Base-by-base conservation (phyloP, 2,329 filamentous ascomycete genomes). In the Claviceps pazoutovae region DNA sequence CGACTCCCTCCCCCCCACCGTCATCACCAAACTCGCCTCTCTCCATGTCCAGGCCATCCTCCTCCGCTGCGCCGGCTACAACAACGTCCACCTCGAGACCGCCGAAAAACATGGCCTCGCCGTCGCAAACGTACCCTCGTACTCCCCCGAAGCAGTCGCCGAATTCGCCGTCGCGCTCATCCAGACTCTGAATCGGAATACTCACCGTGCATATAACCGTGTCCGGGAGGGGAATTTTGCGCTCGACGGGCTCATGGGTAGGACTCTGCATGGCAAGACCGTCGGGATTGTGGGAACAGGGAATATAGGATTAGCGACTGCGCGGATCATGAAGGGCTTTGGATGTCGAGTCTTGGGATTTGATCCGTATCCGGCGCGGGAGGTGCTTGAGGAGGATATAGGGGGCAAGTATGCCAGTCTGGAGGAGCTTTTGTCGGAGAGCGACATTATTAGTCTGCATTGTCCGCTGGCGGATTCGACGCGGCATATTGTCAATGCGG, bases 211-310 rank as follows among this genome's bases (percentile, higher is more conserved):
- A 3, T 84, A 82, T 65, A 83, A 81, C 62, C 78, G 82, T 26
- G 81, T 83, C 19, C 77, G 81, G 44, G 80, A 85, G 63, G 80
- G 78, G 48, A 85, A 86, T 63, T 86, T 85, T 61, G 75, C 73
- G 45, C 74, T 86, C 36, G 74, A 82, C 55, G 82, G 82, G 2
- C 65, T 82, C n/a, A 68, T 81, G 16, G 82, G 82, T 2, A 70
- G 66, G 46, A 85, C 80, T 1, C 68, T 86, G 16, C 62, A 74
- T 58, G 79, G 80, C 46, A 82, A 82, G 68, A 84, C 80, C 1
- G 80, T 85, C 3, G 83, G 83, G 6, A 67, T 86, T 46, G 64
- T 86, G 1, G 83, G 83, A 30, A 77, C 79, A 0, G 83, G 83
- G 5, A 75, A 74, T 55, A 86, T 86, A 54, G 83, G 83, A 1